Conservation (phyloP, 768 basidiomycete genomes). For the Russula griseocarnosa region DNA sequence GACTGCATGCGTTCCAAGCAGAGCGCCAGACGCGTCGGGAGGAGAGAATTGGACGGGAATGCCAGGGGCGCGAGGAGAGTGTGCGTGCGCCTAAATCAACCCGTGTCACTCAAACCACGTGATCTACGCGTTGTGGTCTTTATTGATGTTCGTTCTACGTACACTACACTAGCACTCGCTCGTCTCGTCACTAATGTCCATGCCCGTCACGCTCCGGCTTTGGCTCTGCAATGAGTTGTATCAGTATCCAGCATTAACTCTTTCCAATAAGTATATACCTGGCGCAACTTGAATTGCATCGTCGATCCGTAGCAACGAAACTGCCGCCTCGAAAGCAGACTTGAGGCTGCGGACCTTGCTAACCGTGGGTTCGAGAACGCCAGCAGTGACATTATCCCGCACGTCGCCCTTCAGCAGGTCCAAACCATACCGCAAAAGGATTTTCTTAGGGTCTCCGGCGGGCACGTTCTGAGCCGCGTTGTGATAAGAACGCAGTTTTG, state of each 20-base stretch:
- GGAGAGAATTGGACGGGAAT: conserved; percentile 24
- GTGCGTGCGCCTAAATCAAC: conserved; percentile 10
- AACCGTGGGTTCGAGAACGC: conserved; percentile 93
- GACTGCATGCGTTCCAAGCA: conserved; percentile 26
- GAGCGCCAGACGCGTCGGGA: conserved; percentile 17
- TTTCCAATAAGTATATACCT: conserved; percentile 41
- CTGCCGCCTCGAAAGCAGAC: conserved; percentile 94
- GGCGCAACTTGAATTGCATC: conserved; percentile 91
- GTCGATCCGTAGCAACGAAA: conserved; percentile 90
- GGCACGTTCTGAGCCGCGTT: conserved; percentile 94
- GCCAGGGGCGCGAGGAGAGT: not conserved
- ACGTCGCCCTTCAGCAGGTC: conserved; percentile 94
- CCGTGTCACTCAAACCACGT: conserved; percentile 13
- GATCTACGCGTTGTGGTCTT: conserved; percentile 14
- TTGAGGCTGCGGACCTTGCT: conserved; percentile 97
- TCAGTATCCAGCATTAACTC: conserved; percentile 8
- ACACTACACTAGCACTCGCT: not conserved
- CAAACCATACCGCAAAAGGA: conserved; percentile 85
- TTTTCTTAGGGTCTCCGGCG: conserved; percentile 86
- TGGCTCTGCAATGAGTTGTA: conserved; percentile 47
- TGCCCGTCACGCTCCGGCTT: conserved; percentile 70
- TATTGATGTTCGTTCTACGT: not conserved
- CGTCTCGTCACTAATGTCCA: conserved; percentile 48
- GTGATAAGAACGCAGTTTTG: conserved; percentile 95
- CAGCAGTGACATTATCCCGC: conserved; percentile 89